Evolutionary conservation across 2,329 filamentous ascomycete species (phyloP).

Genomic region (Cladobotryum protrusum): DNA sequence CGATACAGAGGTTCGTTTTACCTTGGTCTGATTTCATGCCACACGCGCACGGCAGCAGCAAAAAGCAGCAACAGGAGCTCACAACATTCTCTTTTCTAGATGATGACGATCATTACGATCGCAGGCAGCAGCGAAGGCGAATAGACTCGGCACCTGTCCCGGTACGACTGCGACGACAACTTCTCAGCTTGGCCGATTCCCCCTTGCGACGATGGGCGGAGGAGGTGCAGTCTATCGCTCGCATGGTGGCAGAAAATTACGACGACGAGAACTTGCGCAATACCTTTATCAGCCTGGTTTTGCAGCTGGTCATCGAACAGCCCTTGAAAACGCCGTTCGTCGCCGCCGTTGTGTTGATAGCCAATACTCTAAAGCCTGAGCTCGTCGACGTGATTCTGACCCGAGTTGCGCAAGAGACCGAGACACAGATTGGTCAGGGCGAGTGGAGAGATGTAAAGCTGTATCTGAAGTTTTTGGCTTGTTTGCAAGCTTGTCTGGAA

Average conservation of each 20-base stretch:
- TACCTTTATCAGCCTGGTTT: slow-evolving; percentile 64
- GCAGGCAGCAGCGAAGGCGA: slow-evolving; percentile 65
- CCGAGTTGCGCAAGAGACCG: slow-evolving; percentile 53
- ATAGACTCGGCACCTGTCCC: slow-evolving; percentile 64
- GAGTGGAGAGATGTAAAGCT: slow-evolving; percentile 91
- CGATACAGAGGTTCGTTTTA: slow-evolving; percentile 64
- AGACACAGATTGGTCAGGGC: slow-evolving; percentile 63
- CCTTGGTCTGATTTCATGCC: background rate
- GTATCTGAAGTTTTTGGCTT: slow-evolving; percentile 80
- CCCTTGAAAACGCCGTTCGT: slow-evolving; percentile 97
- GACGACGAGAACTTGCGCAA: slow-evolving; percentile 75
- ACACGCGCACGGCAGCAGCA: background rate
- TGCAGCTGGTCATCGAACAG: slow-evolving; percentile 80
- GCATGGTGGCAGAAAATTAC: slow-evolving; percentile 72
- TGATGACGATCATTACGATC: slow-evolving; percentile 74
- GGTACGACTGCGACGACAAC: slow-evolving; percentile 68
- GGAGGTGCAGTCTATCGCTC: slow-evolving; percentile 68
- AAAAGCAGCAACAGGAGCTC: background rate
- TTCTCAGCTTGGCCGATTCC: slow-evolving; percentile 76
- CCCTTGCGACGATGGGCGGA: slow-evolving; percentile 72
- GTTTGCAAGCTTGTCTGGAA: slow-evolving; percentile 71
- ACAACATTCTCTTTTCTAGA: slow-evolving; percentile 21
- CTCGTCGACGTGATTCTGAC: slow-evolving; percentile 65
- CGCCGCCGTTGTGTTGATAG: slow-evolving; percentile 72
- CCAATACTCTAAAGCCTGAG: slow-evolving; percentile 72